Conservation (phyloP, 2,329 filamentous ascomycete species). For the Penicillium italicum region DNA sequence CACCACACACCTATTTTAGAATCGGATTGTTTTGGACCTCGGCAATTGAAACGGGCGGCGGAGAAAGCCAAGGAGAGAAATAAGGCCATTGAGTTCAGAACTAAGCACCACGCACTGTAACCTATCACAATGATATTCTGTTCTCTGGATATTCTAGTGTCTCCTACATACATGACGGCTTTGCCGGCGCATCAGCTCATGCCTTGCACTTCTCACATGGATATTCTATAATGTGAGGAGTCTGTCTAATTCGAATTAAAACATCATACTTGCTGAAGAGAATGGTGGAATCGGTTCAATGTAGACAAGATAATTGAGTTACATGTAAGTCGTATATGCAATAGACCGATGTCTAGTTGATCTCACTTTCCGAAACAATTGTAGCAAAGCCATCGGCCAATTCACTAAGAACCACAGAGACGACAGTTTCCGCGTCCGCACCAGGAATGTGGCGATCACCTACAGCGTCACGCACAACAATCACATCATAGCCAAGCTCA, state of each 20-base stretch:
- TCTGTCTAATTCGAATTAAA: neutral
- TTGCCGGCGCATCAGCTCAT: neutral
- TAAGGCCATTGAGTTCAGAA: neutral
- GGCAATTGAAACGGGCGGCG: neutral
- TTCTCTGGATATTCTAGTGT: no score
- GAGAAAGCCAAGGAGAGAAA: neutral
- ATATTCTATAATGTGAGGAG: neutral
- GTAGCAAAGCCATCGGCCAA: slow-evolving; percentile 63
- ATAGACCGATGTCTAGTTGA: neutral
- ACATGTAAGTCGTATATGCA: neutral
- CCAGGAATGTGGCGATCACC: slow-evolving; percentile 66
- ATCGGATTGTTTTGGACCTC: neutral
- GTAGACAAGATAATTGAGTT: neutral
- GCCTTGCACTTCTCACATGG: neutral
- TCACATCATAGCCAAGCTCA: slow-evolving; percentile 61
- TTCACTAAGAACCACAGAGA: slow-evolving; percentile 53
- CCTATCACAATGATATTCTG: no score
- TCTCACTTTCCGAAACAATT: slow-evolving; percentile 45
- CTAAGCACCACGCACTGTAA: neutral
- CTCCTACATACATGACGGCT: neutral
- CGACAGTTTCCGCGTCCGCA: slow-evolving; percentile 49
- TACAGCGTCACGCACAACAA: slow-evolving; percentile 60
- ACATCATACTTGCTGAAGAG: no score
- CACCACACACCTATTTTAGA: neutral
- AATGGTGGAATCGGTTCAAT: neutral